Evolutionary conservation across 352 stramenopile genomes (phyloP), one percentile per base, ranked within the genome.

Genomic region (Pythium aquatile): DNA sequence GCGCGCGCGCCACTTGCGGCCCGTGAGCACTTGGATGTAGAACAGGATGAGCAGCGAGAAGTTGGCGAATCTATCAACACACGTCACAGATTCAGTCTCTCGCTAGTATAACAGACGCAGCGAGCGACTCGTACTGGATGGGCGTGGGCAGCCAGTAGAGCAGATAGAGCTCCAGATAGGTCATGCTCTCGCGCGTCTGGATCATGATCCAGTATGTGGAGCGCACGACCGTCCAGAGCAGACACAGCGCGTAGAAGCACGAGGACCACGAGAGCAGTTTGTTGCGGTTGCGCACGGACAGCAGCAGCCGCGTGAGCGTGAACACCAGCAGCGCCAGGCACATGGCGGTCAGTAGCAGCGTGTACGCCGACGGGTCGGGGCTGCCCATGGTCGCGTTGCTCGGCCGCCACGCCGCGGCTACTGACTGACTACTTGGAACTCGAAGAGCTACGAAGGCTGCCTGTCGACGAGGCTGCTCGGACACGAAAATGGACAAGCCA

Each of bases 31-130:
- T 72, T 94, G 86, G 46, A 94, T 92, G 77, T 94, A 94, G 65
- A 94, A 94, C 33, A 94, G 83, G 44, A 94, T 80, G 33, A 94
- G 79, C 48, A 94, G 77, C 66, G 86, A 92, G 61, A 94, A 94
- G 69, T 93, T 94, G 79, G 86, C 86, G 68, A 94, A 94, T 46
- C 74, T 81, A 47, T 5, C 39, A 4, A 51, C n/a, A 67, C 40
- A 52, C 37, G 55, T 61, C 44, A 51, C 44, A 61, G 55, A 61
- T 40, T 61, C 26, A 33, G 17, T 32, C 28, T 10, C 14, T 24
- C 20, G 20, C 20, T 24, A 24, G 20, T 24, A 24, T 24, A 24
- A 44, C 30, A 2, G 10, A 16, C 10, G 17, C 20, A 3, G 11
- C 13, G 2, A 2, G 40, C 10, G 24, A 33, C 13, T 70, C 74